A percentile compares a stretch with the other conserved stretches of the same genome.
These are phyloP conservation scores for Candida wancherniae DNA, from an alignment of 805 yeast species.

Conservation along the genomic window DNA sequence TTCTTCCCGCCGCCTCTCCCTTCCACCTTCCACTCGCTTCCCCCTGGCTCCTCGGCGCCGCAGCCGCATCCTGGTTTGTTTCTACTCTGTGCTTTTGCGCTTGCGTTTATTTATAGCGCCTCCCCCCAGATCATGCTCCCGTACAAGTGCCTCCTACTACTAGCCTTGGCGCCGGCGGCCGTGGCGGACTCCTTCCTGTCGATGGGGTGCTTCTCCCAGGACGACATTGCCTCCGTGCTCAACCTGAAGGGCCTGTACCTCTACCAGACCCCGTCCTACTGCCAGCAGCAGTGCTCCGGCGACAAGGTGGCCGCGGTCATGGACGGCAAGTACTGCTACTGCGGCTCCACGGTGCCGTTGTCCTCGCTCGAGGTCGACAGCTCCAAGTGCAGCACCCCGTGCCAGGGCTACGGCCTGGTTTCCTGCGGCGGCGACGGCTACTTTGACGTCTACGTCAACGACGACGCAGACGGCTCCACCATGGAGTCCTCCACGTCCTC, in stretches of 20 bases:
- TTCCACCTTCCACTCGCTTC: too few species aligned
- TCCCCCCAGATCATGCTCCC: slow-evolving; percentile 1
- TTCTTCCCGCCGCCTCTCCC: too few species aligned
- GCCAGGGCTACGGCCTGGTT: slow-evolving; percentile 61
- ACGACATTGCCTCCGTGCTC: slow-evolving; percentile 21
- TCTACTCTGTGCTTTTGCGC: background rate
- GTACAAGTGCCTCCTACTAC: slow-evolving; percentile 8
- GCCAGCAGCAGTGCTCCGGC: slow-evolving; percentile 45
- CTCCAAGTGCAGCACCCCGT: slow-evolving; percentile 26
- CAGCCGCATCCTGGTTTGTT: too few species aligned
- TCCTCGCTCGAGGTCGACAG: slow-evolving; percentile 9
- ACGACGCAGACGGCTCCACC: slow-evolving; percentile 19
- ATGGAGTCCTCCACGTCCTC: slow-evolving; percentile 12
- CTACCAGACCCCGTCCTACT: slow-evolving; percentile 58
- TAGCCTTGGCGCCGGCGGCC: slow-evolving; percentile 8
- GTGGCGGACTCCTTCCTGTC: slow-evolving; percentile 8
- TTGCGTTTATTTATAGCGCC: too few species aligned
- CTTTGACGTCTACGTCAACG: slow-evolving; percentile 42
- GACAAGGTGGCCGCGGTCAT: slow-evolving; percentile 31
- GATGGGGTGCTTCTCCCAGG: slow-evolving; percentile 15
- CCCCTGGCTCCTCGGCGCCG: too few species aligned
- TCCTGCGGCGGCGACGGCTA: slow-evolving; percentile 50
- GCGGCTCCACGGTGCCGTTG: slow-evolving; percentile 50
- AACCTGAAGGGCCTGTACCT: slow-evolving; percentile 43
- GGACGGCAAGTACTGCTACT: slow-evolving; percentile 57